Conservation (phyloP, 192 early-diverging fungal genomes). For the Coemansia sp. region DNA sequence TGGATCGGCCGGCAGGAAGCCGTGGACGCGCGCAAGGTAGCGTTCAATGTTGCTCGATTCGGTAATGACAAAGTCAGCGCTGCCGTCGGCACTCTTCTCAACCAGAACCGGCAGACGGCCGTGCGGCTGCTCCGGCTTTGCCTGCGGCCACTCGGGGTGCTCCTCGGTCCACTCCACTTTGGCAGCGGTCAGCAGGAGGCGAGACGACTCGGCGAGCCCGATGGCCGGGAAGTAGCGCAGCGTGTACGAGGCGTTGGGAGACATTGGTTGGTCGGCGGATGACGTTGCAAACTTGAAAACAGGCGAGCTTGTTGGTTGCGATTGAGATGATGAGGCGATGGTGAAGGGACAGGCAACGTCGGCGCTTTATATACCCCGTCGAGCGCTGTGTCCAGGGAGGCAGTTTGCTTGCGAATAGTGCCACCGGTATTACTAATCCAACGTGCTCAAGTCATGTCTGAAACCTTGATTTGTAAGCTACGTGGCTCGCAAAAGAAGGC, state of each 20-base stretch:
- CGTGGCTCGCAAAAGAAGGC: no score
- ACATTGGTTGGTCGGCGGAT: neutral
- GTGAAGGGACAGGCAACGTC: no score
- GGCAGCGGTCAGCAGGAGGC: conserved; percentile 35
- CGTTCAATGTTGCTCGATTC: conserved; percentile 52
- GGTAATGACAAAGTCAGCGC: conserved; percentile 19
- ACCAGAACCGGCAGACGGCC: conserved; percentile 30
- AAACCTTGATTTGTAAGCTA: no score
- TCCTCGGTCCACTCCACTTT: conserved; percentile 37
- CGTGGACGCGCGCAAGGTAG: conserved; percentile 49
- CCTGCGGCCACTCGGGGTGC: conserved; percentile 23
- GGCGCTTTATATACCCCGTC: no score
- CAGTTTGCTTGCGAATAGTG: no score
- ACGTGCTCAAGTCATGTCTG: no score
- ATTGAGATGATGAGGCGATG: no score
- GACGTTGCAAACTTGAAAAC: neutral
- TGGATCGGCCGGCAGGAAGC: conserved; percentile 20
- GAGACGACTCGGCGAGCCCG: conserved; percentile 18
- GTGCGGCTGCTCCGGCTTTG: conserved; percentile 23
- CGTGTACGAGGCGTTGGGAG: conserved; percentile 7
- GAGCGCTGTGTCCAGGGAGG: no score
- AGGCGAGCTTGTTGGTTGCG: neutral
- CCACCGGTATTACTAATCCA: no score
- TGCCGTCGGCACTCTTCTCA: conserved; percentile 17
- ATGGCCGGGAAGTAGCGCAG: conserved; percentile 25